Evolutionary conservation across 2,329 filamentous ascomycete species (phyloP), one percentile per base, ranked within the genome.

Genomic region (Calonectria ilicicola): DNA sequence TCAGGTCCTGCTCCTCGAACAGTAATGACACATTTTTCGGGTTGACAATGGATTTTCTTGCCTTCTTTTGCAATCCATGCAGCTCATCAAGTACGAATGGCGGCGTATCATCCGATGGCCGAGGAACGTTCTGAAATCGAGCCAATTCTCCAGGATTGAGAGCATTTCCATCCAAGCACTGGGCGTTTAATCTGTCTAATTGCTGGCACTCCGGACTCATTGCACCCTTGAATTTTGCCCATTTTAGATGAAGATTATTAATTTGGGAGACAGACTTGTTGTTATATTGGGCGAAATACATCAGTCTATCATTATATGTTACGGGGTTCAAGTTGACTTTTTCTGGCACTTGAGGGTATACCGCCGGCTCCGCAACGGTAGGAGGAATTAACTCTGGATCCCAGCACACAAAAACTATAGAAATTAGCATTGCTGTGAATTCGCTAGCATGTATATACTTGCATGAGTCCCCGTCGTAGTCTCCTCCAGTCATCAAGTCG

Each of bases 141-240:
- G 35, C 8, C 38, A 62, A 44, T 2, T 62, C 58, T 3, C 29
- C 8, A 9, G 21, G 17, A 4, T 23, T 10, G 7, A 62, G 58
- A 9, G 27, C 8, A 29, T 29, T 29, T 19, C 58, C 58, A 7
- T 44, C 58, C 14, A 62, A 27, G 23, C 58, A 62, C 8, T 62
- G 58, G 15, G 58, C 23, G 10, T 17, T 27, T 9, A 62, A 17
- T n/a, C 38, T 42, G 15, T 62, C 44, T 27, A 62, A 38, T 14
- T 62, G 58, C 58, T 62, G 58, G 19, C 58, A 62, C 26, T 62
- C 38, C 10, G 58, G n/a, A 23, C 58, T 42, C 58, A 62, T 62
- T 44, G 26, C 40, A 15, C 58, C 58, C 9, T 19, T 27, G 9
- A 17, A 23, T 7, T 62, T 62, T 12, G 23, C 38, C 58, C 58